Percentiles rank a stretch among this genome's conserved stretches.
Conservation (phyloP, 345 rosid genomes). For the Euclidium syriacum region DNA sequence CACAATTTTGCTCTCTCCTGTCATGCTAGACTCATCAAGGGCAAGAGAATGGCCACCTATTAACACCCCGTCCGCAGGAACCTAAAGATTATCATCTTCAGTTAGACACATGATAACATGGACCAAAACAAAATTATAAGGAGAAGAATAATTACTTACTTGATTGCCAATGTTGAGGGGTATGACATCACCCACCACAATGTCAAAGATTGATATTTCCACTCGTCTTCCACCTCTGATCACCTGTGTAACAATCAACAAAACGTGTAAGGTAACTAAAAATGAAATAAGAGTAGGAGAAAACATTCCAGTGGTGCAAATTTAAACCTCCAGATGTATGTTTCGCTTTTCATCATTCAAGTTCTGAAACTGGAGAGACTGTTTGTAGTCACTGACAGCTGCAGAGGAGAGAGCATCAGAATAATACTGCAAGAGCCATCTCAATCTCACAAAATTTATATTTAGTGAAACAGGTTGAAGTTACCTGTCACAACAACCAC, state of each 20-base stretch:
- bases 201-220: slow-evolving; percentile 84
- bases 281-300: neutral
- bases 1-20: slow-evolving; percentile 98
- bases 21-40: slow-evolving; percentile 99
- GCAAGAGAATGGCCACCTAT: slow-evolving; percentile 81
- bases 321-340: slow-evolving; percentile 83
- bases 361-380: slow-evolving; percentile 96
- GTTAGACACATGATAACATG: neutral
- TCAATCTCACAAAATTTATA: neutral
- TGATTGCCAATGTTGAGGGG: slow-evolving; percentile 98
- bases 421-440: neutral
- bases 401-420: slow-evolving; percentile 18
- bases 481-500: slow-evolving; percentile 93
- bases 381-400: slow-evolving; percentile 98
- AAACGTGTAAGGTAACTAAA: neutral
- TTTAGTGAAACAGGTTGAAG: neutral
- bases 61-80: slow-evolving; percentile 93
- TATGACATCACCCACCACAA: slow-evolving; percentile 88
- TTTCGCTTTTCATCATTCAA: slow-evolving; percentile 93
- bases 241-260: slow-evolving; percentile 43
- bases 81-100: slow-evolving; percentile 36
- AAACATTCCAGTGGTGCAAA: neutral
- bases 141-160: slow-evolving; percentile 34
- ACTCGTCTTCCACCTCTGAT: slow-evolving; percentile 81
- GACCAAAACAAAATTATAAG: neutral